Percentiles rank a stretch among this genome's conserved stretches.
phyloP scores from a whole-genome alignment of 192 early-diverging fungal genomes.

The Chytriomyces sp. region DNA sequence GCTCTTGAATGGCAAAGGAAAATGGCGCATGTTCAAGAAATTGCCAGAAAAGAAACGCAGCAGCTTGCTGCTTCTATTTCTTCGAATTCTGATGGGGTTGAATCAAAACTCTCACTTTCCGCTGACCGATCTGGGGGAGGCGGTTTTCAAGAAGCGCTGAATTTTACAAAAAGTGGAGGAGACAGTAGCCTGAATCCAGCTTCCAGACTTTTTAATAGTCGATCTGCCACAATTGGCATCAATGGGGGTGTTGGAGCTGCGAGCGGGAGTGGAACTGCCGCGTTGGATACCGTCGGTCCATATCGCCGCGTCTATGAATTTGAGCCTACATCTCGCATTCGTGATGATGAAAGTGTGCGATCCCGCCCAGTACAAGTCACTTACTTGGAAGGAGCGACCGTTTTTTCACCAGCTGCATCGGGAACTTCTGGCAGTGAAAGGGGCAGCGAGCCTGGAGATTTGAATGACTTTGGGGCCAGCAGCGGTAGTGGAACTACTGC shows the following conservation, averaged over 20 bases:
- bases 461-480: slow-evolving; percentile 1
- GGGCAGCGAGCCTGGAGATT: slow-evolving; percentile 3
- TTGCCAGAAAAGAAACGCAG: slow-evolving; percentile 11
- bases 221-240: too few relatives aligned
- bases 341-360: slow-evolving; percentile 22
- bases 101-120: background rate
- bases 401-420: slow-evolving; percentile 9
- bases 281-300: slow-evolving; percentile 43
- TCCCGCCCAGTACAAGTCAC: slow-evolving; percentile 11
- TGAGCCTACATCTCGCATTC: slow-evolving; percentile 19
- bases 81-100: background rate
- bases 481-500: background rate
- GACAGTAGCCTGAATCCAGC: background rate
- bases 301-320: slow-evolving; percentile 54
- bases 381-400: slow-evolving; percentile 2
- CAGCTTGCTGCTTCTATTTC: background rate
- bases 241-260: background rate
- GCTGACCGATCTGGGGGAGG: background rate
- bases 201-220: background rate
- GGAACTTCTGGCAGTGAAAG: background rate
- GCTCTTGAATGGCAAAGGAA: slow-evolving; percentile 12
- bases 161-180: background rate
- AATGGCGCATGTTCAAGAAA: slow-evolving; percentile 18
- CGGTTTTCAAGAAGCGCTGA: background rate
- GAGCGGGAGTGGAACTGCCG: background rate